A percentile compares a stretch with the other conserved stretches of the same genome.
Conservation (phyloP, 2,329 filamentous ascomycete genomes). For the Colletotrichum lupini region DNA sequence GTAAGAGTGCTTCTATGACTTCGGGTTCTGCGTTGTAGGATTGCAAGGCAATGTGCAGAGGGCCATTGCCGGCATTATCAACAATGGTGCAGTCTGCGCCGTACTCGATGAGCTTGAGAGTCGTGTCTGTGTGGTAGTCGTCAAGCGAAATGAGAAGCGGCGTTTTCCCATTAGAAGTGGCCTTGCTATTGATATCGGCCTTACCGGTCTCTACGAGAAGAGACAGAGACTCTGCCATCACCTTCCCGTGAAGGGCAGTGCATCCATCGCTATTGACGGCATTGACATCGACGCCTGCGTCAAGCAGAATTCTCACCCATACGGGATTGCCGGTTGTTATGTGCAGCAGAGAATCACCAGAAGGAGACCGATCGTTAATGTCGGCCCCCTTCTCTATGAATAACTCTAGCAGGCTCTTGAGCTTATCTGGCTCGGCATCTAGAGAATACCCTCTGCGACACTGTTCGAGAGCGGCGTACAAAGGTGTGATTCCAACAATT, state of each 20-base stretch:
- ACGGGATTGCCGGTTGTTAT: slow-evolving; percentile 7
- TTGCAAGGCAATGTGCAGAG: slow-evolving; percentile 36
- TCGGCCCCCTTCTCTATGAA: slow-evolving; percentile 40
- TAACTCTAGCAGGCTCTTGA: slow-evolving; percentile 24
- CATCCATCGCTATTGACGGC: slow-evolving; percentile 30
- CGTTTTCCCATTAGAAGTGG: slow-evolving; percentile 36
- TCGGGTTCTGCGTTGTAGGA: neutral
- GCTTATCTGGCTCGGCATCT: neutral
- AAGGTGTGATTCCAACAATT: neutral
- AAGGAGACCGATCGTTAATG: slow-evolving; percentile 35
- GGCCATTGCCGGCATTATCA: slow-evolving; percentile 38
- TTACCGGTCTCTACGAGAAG: slow-evolving; percentile 40
- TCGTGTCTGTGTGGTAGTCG: no score
- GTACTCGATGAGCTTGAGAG: slow-evolving; percentile 36
- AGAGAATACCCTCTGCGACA: neutral
- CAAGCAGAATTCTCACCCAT: slow-evolving; percentile 35
- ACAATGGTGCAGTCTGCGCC: slow-evolving; percentile 33
- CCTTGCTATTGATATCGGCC: slow-evolving; percentile 39
- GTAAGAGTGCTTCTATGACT: slow-evolving; percentile 30
- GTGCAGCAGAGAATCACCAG: slow-evolving; percentile 39
- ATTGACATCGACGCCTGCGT: slow-evolving; percentile 40
- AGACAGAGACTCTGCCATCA: slow-evolving; percentile 23
- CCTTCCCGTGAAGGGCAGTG: slow-evolving; percentile 31
- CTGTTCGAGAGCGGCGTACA: neutral
- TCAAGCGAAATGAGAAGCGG: slow-evolving; percentile 40